Evolutionary conservation across 2,329 filamentous ascomycete species (phyloP).

Genomic region (Pyricularia grisea): DNA sequence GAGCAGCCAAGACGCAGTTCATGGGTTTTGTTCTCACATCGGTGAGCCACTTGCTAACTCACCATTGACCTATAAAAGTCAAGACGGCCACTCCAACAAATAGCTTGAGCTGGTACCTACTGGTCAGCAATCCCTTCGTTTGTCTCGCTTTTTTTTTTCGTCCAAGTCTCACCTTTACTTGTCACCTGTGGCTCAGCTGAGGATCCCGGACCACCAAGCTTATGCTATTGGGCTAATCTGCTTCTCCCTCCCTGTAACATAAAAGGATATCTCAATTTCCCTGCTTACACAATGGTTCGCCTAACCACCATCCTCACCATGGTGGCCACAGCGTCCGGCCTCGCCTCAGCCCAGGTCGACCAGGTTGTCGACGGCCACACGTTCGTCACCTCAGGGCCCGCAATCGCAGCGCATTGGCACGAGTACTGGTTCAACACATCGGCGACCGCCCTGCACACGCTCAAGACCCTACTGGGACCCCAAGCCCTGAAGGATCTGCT

Average conservation of each 20-base stretch:
- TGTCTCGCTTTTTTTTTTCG: not conserved
- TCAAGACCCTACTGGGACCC: constrained; percentile 15
- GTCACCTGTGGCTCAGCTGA: not conserved
- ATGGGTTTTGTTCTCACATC: not conserved
- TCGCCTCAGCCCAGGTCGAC: not conserved
- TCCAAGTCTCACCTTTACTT: not conserved
- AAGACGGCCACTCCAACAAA: not conserved
- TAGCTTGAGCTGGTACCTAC: not conserved
- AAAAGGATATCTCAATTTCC: too few species aligned
- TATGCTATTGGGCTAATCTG: not conserved
- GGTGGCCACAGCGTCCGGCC: not conserved
- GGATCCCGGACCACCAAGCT: not conserved
- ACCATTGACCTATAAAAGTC: not conserved
- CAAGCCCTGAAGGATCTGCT: constrained; percentile 15
- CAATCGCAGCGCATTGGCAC: not conserved
- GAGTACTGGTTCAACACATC: constrained; percentile 5
- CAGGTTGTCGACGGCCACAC: constrained; percentile 2
- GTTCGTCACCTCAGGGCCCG: not conserved
- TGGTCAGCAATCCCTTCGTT: not conserved
- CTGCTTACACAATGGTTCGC: not conserved
- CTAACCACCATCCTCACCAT: not conserved
- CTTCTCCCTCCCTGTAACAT: not conserved
- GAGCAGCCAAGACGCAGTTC: not conserved
- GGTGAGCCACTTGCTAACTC: not conserved
- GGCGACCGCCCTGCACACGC: constrained; percentile 4